Base-by-base conservation (phyloP, 2,329 filamentous ascomycete species). In the Lachnellula cervina region DNA sequence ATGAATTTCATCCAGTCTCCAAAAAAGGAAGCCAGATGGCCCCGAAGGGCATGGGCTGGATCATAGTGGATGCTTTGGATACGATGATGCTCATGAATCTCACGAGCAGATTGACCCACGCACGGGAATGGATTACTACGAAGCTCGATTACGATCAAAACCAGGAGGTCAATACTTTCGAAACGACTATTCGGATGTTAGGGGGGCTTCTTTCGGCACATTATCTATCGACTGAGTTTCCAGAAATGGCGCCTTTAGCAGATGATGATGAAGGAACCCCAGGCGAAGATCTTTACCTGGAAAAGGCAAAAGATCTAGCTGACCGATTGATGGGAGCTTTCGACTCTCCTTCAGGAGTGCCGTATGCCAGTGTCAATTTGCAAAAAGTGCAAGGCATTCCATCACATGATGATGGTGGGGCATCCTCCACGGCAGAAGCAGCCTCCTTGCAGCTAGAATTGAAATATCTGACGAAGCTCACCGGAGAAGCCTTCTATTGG, bases 51-150 rank as follows among this genome's bases (percentile, higher is more conserved):
- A 80, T 99, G 73, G 94, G 94, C 32, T 99, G 95, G 94, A 97
- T 97, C 67, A 97, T 99, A 59, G 87, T 99, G 55, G 94, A 99
- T 74, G 86, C 93, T 13, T 77, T 99, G 60, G 94, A 99, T 72
- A 99, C 94, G 0, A 82, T 97, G 80, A 99, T 99, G 76, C 78
- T 99, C 59, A 99, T 99, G 94, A 97, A 97, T 71, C 79, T 96
- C 62, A 97, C 93, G 14, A 88, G 84, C 34, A 86, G 92, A 59
- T 80, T 99, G 40, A 80, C 85, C 38, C 86, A 95, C 67, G 93
- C 94, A 28, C 81, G 93, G 54, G 83, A 96, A 68, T 99, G 94
- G 94, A 84, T 99, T 48, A 80, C 89, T 1, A 86, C 84, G 4
- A 85, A 85, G 7, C 74, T 97, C 60, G 86, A 85, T 11, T 97